Evolutionary conservation across 2,329 filamentous ascomycete species (phyloP).

Genomic region (Paracamarosporium sp.): DNA sequence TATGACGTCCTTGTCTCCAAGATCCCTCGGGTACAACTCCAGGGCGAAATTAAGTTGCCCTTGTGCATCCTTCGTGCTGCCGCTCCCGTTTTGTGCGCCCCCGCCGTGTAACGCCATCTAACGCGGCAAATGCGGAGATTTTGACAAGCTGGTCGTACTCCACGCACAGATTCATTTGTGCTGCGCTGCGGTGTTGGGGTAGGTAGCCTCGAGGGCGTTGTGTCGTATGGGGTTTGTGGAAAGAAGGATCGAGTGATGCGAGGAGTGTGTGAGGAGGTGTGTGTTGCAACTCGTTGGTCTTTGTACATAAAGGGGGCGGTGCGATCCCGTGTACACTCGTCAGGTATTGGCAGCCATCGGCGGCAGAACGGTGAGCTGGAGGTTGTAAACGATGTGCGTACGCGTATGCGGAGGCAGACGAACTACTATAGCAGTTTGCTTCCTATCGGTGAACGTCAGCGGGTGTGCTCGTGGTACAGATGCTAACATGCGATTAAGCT

Average conservation of each 20-base stretch:
- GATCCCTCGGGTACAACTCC: no score
- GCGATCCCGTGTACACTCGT: not conserved
- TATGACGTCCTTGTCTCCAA: no score
- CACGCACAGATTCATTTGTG: conserved; percentile 2
- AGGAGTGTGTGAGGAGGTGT: not conserved
- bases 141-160: conserved; percentile 34
- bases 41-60: no score
- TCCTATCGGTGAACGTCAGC: not conserved
- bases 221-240: no score
- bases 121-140: conserved; percentile 19
- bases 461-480: not conserved
- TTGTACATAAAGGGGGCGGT: not conserved
- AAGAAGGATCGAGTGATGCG: no score
- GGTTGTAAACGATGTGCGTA: not conserved
- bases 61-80: not conserved
- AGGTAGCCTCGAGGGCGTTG: conserved; percentile 6
- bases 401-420: not conserved
- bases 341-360: not conserved
- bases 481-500: not conserved
- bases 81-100: not conserved
- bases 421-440: not conserved
- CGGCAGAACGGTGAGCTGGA: not conserved
- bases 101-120: not conserved
- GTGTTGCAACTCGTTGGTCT: not conserved
- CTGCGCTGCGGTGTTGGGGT: not conserved